phyloP scores from a whole-genome alignment of 164 flowering plant species.

The Sedum album region DNA sequence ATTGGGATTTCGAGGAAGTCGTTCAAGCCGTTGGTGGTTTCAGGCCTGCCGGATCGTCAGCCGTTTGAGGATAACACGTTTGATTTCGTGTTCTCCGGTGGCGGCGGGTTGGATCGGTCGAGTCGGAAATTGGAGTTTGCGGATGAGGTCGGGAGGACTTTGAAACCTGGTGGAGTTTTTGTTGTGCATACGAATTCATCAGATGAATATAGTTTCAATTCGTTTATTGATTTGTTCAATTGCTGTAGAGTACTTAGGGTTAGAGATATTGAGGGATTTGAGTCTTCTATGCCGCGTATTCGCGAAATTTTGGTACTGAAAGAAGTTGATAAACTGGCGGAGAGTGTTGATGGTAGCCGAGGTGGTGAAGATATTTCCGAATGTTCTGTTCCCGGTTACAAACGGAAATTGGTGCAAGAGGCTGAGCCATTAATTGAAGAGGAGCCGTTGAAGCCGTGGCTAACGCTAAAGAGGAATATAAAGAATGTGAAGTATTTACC shows the following conservation, averaged over 20 bases:
- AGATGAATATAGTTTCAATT: slow-evolving; percentile 79
- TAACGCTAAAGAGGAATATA: slow-evolving; percentile 69
- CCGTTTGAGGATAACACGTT: slow-evolving; percentile 58
- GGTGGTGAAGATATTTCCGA: no score
- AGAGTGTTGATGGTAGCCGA: slow-evolving; percentile 9
- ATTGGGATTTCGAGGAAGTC: slow-evolving; percentile 74
- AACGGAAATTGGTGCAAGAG: slow-evolving; percentile 37
- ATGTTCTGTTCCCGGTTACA: slow-evolving; percentile 61
- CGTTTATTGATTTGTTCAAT: slow-evolving; percentile 55
- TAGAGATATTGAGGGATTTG: slow-evolving; percentile 65
- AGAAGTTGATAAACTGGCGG: slow-evolving; percentile 10
- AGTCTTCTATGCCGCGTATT: slow-evolving; percentile 33
- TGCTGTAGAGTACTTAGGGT: slow-evolving; percentile 44
- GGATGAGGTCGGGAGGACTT: slow-evolving; percentile 83
- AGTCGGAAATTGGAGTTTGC: slow-evolving; percentile 66
- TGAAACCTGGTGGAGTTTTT: slow-evolving; percentile 63
- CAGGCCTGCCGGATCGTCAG: slow-evolving; percentile 70
- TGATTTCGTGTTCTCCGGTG: slow-evolving; percentile 82
- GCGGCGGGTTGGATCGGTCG: slow-evolving; percentile 84
- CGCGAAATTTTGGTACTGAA: slow-evolving; percentile 69
- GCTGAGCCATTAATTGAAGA: slow-evolving; percentile 80
- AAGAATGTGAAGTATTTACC: slow-evolving; percentile 70
- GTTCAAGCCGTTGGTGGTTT: slow-evolving; percentile 58
- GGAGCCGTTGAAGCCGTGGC: slow-evolving; percentile 96
- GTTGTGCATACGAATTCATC: slow-evolving; percentile 49